These are phyloP conservation scores for Ceratocystis colombiana DNA, from an alignment of 2,329 filamentous ascomycete genomes.

Conservation along the genomic window DNA sequence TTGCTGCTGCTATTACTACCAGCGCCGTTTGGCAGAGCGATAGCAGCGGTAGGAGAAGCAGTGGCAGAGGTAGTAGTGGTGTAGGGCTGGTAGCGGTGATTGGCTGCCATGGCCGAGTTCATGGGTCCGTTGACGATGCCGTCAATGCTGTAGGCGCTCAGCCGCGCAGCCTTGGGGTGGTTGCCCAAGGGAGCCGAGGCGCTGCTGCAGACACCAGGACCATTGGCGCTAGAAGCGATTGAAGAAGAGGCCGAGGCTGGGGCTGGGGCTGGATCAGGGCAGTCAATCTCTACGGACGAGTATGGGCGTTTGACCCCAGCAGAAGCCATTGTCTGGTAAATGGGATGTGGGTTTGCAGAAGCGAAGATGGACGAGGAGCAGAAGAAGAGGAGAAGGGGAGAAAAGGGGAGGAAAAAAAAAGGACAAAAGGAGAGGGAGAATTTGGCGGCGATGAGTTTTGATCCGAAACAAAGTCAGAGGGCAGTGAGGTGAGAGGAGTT, in stretches of 20 bases:
- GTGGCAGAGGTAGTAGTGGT: background rate
- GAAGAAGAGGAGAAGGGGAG: background rate
- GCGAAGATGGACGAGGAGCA: background rate
- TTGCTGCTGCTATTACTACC: slow-evolving; percentile 27
- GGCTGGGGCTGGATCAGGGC: slow-evolving; percentile 27
- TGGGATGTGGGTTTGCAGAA: background rate
- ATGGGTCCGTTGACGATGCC: slow-evolving; percentile 2
- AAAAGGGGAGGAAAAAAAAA: background rate
- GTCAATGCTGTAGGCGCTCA: slow-evolving; percentile 7
- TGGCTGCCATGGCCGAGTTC: background rate
- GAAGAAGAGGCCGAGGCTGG: background rate
- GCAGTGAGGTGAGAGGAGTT: too few relatives aligned
- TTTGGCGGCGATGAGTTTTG: too few relatives aligned
- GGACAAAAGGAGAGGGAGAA: background rate
- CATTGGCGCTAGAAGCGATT: slow-evolving; percentile 10
- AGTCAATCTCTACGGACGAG: slow-evolving; percentile 32
- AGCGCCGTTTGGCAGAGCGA: slow-evolving; percentile 11
- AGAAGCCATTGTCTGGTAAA: slow-evolving; percentile 29
- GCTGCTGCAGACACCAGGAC: slow-evolving; percentile 15
- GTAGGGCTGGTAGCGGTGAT: slow-evolving; percentile 23
- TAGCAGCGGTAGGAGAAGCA: background rate
- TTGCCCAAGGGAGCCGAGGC: background rate
- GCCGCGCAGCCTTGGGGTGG: slow-evolving; percentile 24
- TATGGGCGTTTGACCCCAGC: slow-evolving; percentile 37
- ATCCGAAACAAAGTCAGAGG: too few relatives aligned